Conservation (phyloP, 768 basidiomycete species). For the Lentinula guzmanii region DNA sequence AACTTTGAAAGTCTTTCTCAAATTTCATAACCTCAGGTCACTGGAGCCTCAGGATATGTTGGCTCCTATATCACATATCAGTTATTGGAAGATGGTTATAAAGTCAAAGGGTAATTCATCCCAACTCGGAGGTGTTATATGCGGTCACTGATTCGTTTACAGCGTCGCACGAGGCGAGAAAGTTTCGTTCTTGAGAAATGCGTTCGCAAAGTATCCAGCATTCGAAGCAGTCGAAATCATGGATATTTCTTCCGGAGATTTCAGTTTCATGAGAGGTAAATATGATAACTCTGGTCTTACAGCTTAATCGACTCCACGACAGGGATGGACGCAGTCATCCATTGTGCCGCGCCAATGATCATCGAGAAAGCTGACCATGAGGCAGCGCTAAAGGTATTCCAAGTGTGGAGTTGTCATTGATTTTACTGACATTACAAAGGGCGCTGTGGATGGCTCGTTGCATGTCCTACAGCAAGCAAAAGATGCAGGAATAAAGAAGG, state of each 20-base stretch:
- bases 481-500: background rate
- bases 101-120: conserved; percentile 9
- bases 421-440: conserved; percentile 4
- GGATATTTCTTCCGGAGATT: conserved; percentile 10
- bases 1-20: background rate
- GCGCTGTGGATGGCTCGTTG: background rate
- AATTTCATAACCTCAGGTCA: conserved; percentile 7
- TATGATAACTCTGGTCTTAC: too few species aligned
- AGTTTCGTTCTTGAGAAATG: background rate
- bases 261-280: background rate
- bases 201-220: conserved; percentile 3
- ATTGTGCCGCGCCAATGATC: conserved; percentile 1
- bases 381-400: background rate
- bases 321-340: background rate
- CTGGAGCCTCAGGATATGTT: conserved; percentile 14
- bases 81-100: conserved; percentile 13
- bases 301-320: background rate
- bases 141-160: background rate
- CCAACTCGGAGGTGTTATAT: background rate
- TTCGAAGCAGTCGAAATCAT: conserved; percentile 12
- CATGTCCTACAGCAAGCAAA: conserved; percentile 8
- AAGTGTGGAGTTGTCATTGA: too few species aligned
- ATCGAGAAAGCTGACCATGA: background rate
- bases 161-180: conserved; percentile 8
- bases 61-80: conserved; percentile 13